Evolutionary conservation across 805 yeast species (phyloP), one percentile per base, ranked within the genome.

Genomic region (Cyberlindnera mississippiensis): DNA sequence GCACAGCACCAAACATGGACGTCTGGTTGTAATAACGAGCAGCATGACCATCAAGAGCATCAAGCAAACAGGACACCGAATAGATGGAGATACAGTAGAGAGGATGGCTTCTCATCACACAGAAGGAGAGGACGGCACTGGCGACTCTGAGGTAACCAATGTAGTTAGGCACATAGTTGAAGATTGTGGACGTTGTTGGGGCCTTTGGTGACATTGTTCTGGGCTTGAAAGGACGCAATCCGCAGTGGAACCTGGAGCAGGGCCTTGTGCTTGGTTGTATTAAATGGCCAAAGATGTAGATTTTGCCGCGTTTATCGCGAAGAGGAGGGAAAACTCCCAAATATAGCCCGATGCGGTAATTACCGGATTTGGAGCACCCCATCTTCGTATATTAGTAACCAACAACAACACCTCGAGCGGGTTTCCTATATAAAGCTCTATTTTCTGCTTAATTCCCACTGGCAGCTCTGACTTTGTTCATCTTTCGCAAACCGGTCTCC

Each of bases 31-130:
- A 87, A 56, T 75, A 75, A 49, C 99, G 75, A 4, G 99, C 99
- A 43, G 96, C 95, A 41, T 83, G 80, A 4, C 99, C 99, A 62
- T 93, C 99, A 44, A 89, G 77, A 0, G 99, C 99, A 64, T 93
- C 99, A 48, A 93, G 70, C 42, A 93, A 70, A 54, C 99, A 95
- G 11, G 96, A 88, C 15, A 88, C 70, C 13, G 95, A 84, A 61
- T 93, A 93, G 34, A 89, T 68, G 15, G 77, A 61, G 31, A 86
- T 78, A 38, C 96, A 89, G 60, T 74, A 73, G 42, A 82, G 66
- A 16, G 97, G 99, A 61, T 88, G 93, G 57, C 74, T 69, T 51
- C 76, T 74, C 99, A 93, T 93, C 51, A 85, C 74, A 48, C 77
- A 68, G 50, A 90, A 79, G 30, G 98, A 89, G 32, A 85, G 66